phyloP scores from a whole-genome alignment of 345 rosid species.

The Eucalyptus coolabah region DNA sequence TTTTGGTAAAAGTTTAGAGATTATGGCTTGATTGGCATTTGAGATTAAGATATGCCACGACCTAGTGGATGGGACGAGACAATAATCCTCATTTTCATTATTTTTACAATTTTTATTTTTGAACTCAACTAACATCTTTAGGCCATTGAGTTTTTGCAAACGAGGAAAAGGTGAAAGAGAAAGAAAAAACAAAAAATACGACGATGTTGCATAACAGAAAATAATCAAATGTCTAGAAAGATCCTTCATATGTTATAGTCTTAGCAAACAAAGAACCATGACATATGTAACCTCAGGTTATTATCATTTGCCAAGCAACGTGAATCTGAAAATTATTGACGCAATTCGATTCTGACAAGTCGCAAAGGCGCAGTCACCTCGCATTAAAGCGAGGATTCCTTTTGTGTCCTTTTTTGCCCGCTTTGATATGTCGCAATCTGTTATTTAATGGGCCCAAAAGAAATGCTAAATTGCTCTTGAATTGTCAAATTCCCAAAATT shows the following conservation, averaged over 20 bases:
- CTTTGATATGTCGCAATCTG: neutral
- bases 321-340: neutral
- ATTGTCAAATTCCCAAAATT: neutral
- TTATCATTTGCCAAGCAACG: neutral
- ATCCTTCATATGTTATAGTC: neutral
- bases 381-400: neutral
- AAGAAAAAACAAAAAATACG: neutral
- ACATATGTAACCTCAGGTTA: neutral
- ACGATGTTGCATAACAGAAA: neutral
- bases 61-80: fast-evolving
- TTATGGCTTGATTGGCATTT: neutral
- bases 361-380: neutral
- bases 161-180: neutral
- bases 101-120: neutral
- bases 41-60: neutral
- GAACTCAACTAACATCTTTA: fast-evolving
- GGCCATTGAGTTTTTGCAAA: neutral
- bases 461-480: neutral
- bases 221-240: neutral
- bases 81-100: fast-evolving
- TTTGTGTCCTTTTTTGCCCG: neutral
- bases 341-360: neutral
- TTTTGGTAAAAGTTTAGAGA: neutral
- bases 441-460: neutral
- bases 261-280: neutral